Evolutionary conservation across 2,329 filamentous ascomycete species (phyloP), one percentile per base, ranked within the genome.

Genomic region (Hypomyces rosellus): DNA sequence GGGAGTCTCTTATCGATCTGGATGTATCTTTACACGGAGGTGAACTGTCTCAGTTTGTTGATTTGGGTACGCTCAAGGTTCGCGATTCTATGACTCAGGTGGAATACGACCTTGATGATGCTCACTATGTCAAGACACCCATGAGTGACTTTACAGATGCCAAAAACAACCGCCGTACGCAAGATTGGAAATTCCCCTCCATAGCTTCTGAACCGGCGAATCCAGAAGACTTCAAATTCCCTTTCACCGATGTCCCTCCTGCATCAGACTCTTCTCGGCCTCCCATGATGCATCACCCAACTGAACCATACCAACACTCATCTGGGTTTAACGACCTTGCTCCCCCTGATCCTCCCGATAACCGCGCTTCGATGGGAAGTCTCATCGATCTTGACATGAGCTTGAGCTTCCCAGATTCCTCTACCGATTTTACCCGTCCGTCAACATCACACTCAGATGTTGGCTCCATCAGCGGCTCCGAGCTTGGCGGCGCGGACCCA

Each of bases 1-100:
- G 78, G 49, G 81, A 85, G 59, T 83, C 81, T 1, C 71, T 85
- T 15, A 86, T 85, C 50, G 82, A 85, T 57, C 72, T 85, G 7
- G 82, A 84, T 54, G 77, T 74, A 2, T 83, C 80, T 15, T 67
- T 85, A 6, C 71, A 75, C 40, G 78, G 77, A 2, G 74, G 70
- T 36, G 76, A 78, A 3, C 67, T 81, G 1, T 79, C 80, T 1
- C 75, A 72, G 48, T 84, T 83, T 54, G 75, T 76, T 36, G 80
- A 84, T 56, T 72, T 84, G 72, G 76, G 78, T 48, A 85, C 81
- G 4, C 79, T 85, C 54, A 75, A 69, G 53, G 72, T 75, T n/a
- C 71, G 66, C 6, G 70, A 73, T 15, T 69, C 72, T 8, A 70
- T 73, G 33, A 63, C 65, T 20, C 75, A 77, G 1, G 70, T 73